phyloP scores from a whole-genome alignment of 2,329 filamentous ascomycete species.

The Arachnomyces sp. region DNA sequence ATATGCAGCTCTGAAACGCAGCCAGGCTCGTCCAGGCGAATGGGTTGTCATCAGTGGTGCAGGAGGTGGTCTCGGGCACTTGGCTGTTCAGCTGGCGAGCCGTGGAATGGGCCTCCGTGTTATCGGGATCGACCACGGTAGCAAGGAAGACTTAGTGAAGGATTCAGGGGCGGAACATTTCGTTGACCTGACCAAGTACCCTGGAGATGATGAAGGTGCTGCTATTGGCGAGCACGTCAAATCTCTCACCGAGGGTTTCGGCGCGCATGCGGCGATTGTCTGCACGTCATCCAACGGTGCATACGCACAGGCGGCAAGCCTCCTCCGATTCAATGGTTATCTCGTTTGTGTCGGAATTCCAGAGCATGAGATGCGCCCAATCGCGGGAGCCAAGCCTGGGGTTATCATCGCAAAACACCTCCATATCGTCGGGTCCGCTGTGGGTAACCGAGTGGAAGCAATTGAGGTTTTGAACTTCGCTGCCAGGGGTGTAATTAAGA shows the following conservation, averaged over 20 bases:
- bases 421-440: conserved; percentile 43
- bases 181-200: conserved; percentile 50
- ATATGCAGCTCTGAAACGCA: conserved; percentile 57
- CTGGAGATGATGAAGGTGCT: conserved; percentile 37
- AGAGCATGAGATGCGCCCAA: conserved; percentile 37
- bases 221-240: conserved; percentile 49
- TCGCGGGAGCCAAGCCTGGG: conserved; percentile 38
- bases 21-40: conserved; percentile 49
- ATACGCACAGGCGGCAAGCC: conserved; percentile 41
- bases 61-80: conserved; percentile 57
- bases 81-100: conserved; percentile 53
- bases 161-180: conserved; percentile 59
- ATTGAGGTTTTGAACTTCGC: conserved; percentile 43
- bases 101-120: conserved; percentile 56
- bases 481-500: conserved; percentile 39
- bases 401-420: conserved; percentile 34
- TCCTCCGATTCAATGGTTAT: conserved; percentile 43
- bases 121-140: conserved; percentile 57
- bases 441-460: conserved; percentile 45
- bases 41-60: conserved; percentile 54
- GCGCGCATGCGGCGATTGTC: conserved; percentile 54
- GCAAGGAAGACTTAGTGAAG: conserved; percentile 51
- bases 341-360: conserved; percentile 47
- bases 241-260: conserved; percentile 44
- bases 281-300: conserved; percentile 44